phyloP scores from a whole-genome alignment of 352 stramenopile genomes.

The Phytophthora agathidicida region DNA sequence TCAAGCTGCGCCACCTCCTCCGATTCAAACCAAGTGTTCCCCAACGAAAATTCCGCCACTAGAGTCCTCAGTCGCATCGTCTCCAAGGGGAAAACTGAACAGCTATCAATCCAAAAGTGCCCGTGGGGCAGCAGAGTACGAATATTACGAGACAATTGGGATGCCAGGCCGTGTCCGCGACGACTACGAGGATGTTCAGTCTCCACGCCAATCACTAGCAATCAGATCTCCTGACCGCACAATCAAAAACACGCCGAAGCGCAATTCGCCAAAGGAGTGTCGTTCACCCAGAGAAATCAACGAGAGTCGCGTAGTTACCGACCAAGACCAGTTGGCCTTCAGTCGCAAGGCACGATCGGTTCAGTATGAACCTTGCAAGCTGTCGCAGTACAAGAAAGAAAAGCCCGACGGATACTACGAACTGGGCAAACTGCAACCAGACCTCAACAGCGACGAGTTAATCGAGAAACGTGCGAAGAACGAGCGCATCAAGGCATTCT shows the following conservation, averaged over 20 bases:
- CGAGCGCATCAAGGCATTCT: slow-evolving; percentile 86
- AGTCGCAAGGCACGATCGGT: slow-evolving; percentile 73
- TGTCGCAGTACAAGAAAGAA: slow-evolving; percentile 89
- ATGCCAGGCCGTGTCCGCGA: slow-evolving; percentile 42
- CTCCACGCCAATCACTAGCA: slow-evolving; percentile 1
- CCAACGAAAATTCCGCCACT: slow-evolving; percentile 1
- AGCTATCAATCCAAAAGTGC: slow-evolving; percentile 19
- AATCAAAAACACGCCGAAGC: not conserved
- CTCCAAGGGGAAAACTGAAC: slow-evolving; percentile 19
- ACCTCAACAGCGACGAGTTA: slow-evolving; percentile 82
- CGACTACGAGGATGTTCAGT: slow-evolving; percentile 34
- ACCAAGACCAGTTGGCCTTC: slow-evolving; percentile 80
- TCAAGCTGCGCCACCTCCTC: slow-evolving; percentile 9
- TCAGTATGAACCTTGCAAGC: slow-evolving; percentile 84
- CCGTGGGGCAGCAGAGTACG: slow-evolving; percentile 3
- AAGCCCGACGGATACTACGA: slow-evolving; percentile 88
- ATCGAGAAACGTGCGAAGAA: slow-evolving; percentile 82
- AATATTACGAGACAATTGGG: slow-evolving; percentile 25
- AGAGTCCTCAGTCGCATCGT: slow-evolving; percentile 12
- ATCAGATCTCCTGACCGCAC: slow-evolving; percentile 16
- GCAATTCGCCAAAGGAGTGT: slow-evolving; percentile 31
- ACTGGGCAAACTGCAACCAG: slow-evolving; percentile 87
- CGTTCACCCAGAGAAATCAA: slow-evolving; percentile 64
- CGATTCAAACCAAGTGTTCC: slow-evolving; percentile 18
- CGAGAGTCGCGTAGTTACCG: slow-evolving; percentile 56